Evolutionary conservation across 331 rosid species (phyloP), one percentile per base, ranked within the genome.

Genomic region (Quercus phellos): DNA sequence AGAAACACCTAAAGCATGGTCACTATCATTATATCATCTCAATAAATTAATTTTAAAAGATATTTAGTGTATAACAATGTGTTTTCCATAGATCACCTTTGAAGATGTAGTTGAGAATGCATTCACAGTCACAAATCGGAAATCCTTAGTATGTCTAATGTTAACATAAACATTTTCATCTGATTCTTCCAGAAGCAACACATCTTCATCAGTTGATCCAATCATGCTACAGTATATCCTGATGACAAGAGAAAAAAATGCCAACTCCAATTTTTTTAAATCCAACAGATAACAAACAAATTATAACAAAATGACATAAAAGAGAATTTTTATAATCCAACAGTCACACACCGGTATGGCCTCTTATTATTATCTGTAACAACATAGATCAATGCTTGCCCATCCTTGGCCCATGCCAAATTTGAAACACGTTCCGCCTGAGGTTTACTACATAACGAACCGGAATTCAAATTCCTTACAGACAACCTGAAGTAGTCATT

Each of bases 341-440:
- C 22, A 69, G 74, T 51, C 14, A 84, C 88, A 27, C 54, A 89
- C 99, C 96, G 87, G 78, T 76, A 87, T 0, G 99, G 97, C 79
- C 97, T 83, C 88, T 80, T 93, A 68, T 81, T 87, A 59, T 91
- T 87, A 90, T 95, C 92, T 1, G 94, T 91, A 32, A 95, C 98
- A 80, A 88, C 97, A 78, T 95, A 93, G 72, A 95, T 87, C 92
- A 95, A 83, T 22, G 90, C 90, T 77, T 90, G 98, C 55, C 99
- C 93, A 68, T 89, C 87, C 85, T 91, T 93, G 64, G 91, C 93
- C 96, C 99, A 95, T 29, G 98, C 97, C 89, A 95, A 78, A 80
- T 89, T 90, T 0, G 94, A 92, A 82, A 95, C 94, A 54, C 94
- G 78, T 27, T 87, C 94, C 0, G 82, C 94, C 86, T 91, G 97